Conservation (phyloP, 495 filamentous ascomycete genomes). For the Jackrogersella minutella region DNA sequence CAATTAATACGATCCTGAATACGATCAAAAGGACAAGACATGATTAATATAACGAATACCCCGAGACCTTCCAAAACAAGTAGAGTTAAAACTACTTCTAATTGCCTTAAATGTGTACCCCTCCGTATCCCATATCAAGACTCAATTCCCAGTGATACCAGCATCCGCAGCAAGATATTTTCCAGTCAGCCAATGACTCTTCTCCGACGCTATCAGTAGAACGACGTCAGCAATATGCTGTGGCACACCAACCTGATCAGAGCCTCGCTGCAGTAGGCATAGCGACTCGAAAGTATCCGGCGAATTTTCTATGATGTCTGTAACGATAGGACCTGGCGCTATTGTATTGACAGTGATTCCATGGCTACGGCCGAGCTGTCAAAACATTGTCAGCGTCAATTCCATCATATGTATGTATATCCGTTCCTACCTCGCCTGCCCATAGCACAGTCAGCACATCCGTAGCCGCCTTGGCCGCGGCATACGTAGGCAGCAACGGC, state of each 20-base stretch:
- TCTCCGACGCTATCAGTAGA: slow-evolving; percentile 56
- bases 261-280: slow-evolving; percentile 13
- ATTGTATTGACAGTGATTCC: slow-evolving; percentile 54
- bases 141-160: slow-evolving; percentile 40
- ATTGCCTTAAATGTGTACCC: neutral
- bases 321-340: slow-evolving; percentile 45
- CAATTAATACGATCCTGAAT: no score
- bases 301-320: slow-evolving; percentile 35
- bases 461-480: slow-evolving; percentile 46
- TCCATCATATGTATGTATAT: neutral
- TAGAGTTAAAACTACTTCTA: neutral
- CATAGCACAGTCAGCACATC: slow-evolving; percentile 42
- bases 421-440: slow-evolving; percentile 40
- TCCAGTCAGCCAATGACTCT: slow-evolving; percentile 61
- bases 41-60: neutral
- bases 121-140: neutral
- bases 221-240: slow-evolving; percentile 60
- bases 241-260: slow-evolving; percentile 38
- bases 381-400: neutral
- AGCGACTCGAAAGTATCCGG: neutral
- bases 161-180: slow-evolving; percentile 58
- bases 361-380: slow-evolving; percentile 44
- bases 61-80: neutral
- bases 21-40: neutral
- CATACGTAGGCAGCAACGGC: slow-evolving; percentile 29